Percentiles rank a stretch among this genome's conserved stretches.
Evolutionary conservation across 2,329 filamentous ascomycete genomes (phyloP).

Genomic region (Cladophialophora exuberans): DNA sequence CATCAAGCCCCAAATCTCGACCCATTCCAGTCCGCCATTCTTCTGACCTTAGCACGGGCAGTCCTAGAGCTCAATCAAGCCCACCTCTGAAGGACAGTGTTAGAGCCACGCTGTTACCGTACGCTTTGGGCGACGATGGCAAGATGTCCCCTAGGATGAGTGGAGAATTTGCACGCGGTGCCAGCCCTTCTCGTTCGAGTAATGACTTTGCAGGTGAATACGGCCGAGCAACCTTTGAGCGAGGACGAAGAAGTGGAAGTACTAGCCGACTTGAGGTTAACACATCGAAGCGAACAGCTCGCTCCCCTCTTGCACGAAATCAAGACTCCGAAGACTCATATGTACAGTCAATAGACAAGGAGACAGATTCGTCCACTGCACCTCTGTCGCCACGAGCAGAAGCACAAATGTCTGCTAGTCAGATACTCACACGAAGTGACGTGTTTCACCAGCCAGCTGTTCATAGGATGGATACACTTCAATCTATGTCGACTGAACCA

Average conservation of each 20-base stretch:
- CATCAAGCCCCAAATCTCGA: slow-evolving; percentile 10
- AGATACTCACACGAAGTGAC: slow-evolving; percentile 84
- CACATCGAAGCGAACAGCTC: slow-evolving; percentile 52
- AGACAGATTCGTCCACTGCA: slow-evolving; percentile 71
- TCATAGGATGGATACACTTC: slow-evolving; percentile 38
- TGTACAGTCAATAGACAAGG: slow-evolving; percentile 72
- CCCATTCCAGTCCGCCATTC: slow-evolving; percentile 11
- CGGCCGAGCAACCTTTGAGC: slow-evolving; percentile 41
- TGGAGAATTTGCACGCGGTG: slow-evolving; percentile 47
- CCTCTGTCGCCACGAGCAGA: slow-evolving; percentile 70
- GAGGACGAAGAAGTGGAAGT: slow-evolving; percentile 65
- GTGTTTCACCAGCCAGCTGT: slow-evolving; percentile 83
- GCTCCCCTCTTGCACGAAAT: slow-evolving; percentile 56
- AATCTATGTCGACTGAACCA: slow-evolving; percentile 42
- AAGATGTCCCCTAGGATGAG: slow-evolving; percentile 54
- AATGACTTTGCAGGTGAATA: slow-evolving; percentile 36
- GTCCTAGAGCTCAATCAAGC: slow-evolving; percentile 23
- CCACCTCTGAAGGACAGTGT: slow-evolving; percentile 57
- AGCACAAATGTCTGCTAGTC: slow-evolving; percentile 78
- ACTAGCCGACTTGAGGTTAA: slow-evolving; percentile 58
- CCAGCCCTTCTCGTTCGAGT: slow-evolving; percentile 39
- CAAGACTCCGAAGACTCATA: slow-evolving; percentile 74
- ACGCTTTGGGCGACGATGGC: slow-evolving; percentile 47
- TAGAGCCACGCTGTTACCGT: slow-evolving; percentile 62
- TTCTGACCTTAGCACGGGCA: slow-evolving; percentile 16